Evolutionary conservation across 352 stramenopile species (phyloP).

Genomic region (Phytopythium cucurbitacearum): DNA sequence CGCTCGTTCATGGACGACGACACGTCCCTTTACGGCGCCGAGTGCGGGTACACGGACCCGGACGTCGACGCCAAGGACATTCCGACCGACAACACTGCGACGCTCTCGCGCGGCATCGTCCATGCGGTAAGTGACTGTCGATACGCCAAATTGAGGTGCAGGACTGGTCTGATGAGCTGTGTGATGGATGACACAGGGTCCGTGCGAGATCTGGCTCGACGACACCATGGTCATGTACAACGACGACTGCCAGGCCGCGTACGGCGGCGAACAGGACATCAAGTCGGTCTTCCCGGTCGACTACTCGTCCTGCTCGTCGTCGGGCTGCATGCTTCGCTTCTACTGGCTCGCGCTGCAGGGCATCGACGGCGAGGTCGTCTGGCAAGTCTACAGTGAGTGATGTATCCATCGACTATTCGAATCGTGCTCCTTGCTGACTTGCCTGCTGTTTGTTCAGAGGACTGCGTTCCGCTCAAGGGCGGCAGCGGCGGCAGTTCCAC

Average conservation of each 20-base stretch:
- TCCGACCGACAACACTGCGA: constrained; percentile 19
- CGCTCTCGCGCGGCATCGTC: constrained; percentile 27
- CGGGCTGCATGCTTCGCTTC: constrained; percentile 31
- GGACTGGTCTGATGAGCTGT: neutral
- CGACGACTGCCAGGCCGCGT: constrained; percentile 27
- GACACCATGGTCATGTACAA: constrained; percentile 27
- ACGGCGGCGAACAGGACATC: constrained; percentile 16
- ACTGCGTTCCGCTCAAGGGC: constrained; percentile 26
- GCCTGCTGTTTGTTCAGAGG: constrained; percentile 9
- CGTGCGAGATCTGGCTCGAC: constrained; percentile 32
- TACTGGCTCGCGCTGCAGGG: constrained; percentile 34
- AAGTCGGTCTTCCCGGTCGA: constrained; percentile 31
- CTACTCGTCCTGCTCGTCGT: constrained; percentile 28
- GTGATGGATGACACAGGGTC: constrained; percentile 2
- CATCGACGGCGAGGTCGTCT: constrained; percentile 18
- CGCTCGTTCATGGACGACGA: constrained; percentile 23
- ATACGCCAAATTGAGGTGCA: neutral
- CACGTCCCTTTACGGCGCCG: constrained; percentile 18
- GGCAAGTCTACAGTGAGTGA: constrained; percentile 31
- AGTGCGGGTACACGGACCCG: constrained; percentile 24
- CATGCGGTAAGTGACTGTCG: constrained; percentile 5
- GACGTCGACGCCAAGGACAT: constrained; percentile 22
- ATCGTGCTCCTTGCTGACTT: neutral
- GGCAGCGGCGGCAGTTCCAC: constrained; percentile 10
- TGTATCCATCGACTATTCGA: neutral